phyloP scores from a whole-genome alignment of 2,329 filamentous ascomycete species.

The Falciphora oryzae region DNA sequence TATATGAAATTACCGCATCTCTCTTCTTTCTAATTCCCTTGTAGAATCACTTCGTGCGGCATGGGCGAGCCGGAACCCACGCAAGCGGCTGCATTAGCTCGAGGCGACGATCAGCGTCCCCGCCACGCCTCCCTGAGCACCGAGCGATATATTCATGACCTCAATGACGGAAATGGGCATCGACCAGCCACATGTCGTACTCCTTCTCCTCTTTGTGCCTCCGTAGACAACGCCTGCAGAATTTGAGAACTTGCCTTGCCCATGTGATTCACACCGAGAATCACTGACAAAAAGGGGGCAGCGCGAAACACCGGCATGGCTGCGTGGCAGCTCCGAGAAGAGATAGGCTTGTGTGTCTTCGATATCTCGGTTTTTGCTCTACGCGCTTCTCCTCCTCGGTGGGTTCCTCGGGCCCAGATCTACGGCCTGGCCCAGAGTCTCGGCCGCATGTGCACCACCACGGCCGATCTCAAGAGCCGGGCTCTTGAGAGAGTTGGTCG shows the following conservation, averaged over 20 bases:
- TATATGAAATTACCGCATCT: neutral
- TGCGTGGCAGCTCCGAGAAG: neutral
- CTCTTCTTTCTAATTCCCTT: neutral
- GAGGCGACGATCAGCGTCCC: neutral
- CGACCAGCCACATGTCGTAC: too few species aligned
- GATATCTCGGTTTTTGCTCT: neutral
- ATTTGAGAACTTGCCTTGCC: too few species aligned
- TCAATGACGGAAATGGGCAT: neutral
- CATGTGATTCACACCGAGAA: too few species aligned
- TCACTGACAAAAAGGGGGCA: too few species aligned
- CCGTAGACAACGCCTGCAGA: too few species aligned
- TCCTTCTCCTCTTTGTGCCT: too few species aligned
- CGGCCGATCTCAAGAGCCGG: neutral
- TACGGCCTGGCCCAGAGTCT: neutral
- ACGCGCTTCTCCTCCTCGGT: neutral
- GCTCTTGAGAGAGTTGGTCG: neutral
- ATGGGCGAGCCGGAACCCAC: neutral
- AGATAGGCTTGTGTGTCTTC: too few species aligned
- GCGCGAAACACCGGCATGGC: neutral
- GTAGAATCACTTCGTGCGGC: neutral
- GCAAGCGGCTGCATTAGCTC: neutral
- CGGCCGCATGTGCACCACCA: neutral
- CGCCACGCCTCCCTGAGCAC: too few species aligned
- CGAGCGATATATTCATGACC: neutral
- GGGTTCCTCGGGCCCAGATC: neutral